Evolutionary conservation across 2,329 filamentous ascomycete genomes (phyloP), one percentile per base, ranked within the genome.

Genomic region (Monosporascus cannonballus): DNA sequence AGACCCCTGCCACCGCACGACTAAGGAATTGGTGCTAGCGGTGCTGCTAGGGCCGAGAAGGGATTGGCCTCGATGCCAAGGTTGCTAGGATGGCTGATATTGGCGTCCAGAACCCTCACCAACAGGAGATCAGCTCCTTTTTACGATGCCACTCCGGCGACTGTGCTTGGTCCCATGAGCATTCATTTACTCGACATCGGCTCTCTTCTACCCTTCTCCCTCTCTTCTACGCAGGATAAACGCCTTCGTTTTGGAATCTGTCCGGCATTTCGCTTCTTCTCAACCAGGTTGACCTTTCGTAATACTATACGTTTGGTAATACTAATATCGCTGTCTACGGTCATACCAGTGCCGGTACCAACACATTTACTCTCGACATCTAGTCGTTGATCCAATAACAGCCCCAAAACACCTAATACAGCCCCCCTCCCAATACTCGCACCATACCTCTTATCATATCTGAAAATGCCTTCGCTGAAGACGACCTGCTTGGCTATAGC

Each of bases 401-500:
- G 41, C 24, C 11, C 20, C 5, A 24, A n/a, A 27, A 24, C 24
- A 17, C 42, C 24, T 18, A n/a, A 46, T 46, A 53, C 45, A 37
- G 52, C 34, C 50, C 49, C 39, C 27, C 47, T n/a, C n/a, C n/a
- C n/a, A n/a, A 47, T 47, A 20, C 45, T 4, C 48, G 36, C 42
- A 50, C 50, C 51, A 51, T 50, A 24, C n/a, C 15, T 30, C 51
- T 42, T 42, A 41, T 37, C 20, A 41, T 47, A 49, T 49, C 61
- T 9, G 30, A 72, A 53, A 38, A 86, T 86, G 83, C 74, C 73
- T 62, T 81, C 78, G 30, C 66, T 83, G 67, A 78, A 74, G 67
- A 70, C 74, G 57, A 70, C 76, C 55, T 59, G 81, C 58, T 62
- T 85, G 70, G 78, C 83, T 58, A 67, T 78, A 60, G 81, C 80